Evolutionary conservation across 768 basidiomycete genomes (phyloP), one percentile per base, ranked within the genome.

Genomic region (Amanita thiersii): DNA sequence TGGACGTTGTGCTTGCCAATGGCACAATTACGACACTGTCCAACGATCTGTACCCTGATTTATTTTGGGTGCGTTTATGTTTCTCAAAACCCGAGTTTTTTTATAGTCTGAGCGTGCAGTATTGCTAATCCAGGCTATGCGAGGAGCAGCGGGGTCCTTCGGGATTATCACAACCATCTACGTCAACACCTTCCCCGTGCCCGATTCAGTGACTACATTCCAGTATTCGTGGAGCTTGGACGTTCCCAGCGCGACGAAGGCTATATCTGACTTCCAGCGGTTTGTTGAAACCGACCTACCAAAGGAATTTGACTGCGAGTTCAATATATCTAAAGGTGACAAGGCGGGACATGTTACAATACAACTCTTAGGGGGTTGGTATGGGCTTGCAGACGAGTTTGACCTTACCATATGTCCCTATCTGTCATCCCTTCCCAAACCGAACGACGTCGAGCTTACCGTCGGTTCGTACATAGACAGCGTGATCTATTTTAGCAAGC

Each of bases 41-140:
- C 2, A 41, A 46, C 5, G 38, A 56, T 5, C 24, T 48, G 1
- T 52, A 72, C 44, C 17, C 60, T 1, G 65, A 75, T 40, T 56
- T 76, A 1, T 74, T 71, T 53, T 73, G 65, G 61, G 72, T 68
- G 44, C 23, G 60, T 46, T 34, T 39, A 36, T n/a, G 28, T 25
- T 17, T 11, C 28, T 1, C 15, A 9, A 12, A 2, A 36, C 21
- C 20, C 30, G 24, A n/a, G 5, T n/a, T n/a, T n/a, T n/a, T n/a
- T 29, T 21, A 9, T 29, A 29, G 19, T 20, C 35, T 14, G 10
- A 24, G 17, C 2, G 20, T 31, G 36, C 29, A 9, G 44, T 35
- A 2, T 38, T 14, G 19, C 45, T 40, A 7, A 9, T 8, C 1
- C 26, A 70, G 68, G 66, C 62, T 1, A 55, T 70, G 15, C 53